These are phyloP conservation scores for Tuber borchii DNA, from an alignment of 495 filamentous ascomycete genomes.

Conservation along the genomic window DNA sequence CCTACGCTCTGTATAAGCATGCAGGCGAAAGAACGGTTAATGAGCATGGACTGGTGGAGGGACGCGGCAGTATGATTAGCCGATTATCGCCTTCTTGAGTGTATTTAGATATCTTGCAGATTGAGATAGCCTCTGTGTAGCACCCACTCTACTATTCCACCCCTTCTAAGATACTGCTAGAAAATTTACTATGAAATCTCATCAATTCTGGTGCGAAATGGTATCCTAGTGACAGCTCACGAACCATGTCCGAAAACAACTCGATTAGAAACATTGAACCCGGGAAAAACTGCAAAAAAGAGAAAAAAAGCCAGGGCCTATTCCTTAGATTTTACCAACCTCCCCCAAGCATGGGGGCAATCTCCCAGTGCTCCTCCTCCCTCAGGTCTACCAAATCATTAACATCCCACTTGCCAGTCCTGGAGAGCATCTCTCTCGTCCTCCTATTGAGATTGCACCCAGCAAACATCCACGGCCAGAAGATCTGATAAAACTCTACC, in stretches of 20 bases:
- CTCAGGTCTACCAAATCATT: conserved; percentile 15
- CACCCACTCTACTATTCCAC: not conserved
- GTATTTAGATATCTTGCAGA: not conserved
- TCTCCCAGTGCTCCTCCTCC: conserved; percentile 20
- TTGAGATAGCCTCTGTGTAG: not conserved
- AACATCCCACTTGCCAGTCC: conserved; percentile 16
- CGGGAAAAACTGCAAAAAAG: not conserved
- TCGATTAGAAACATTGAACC: not conserved
- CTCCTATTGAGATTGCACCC: conserved; percentile 30
- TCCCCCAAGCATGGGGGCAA: conserved; percentile 18
- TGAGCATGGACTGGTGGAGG: conserved; percentile 39
- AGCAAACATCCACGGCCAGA: conserved; percentile 27
- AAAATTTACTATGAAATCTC: not conserved
- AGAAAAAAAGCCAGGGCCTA: not conserved
- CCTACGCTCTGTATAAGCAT: conserved; percentile 60
- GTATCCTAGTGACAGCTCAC: not conserved
- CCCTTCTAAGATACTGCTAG: not conserved
- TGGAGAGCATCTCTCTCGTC: conserved; percentile 26
- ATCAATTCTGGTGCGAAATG: not conserved
- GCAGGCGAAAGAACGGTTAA: conserved; percentile 47
- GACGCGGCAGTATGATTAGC: conserved; percentile 6
- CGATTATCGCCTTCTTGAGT: conserved; percentile 6
- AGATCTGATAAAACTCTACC: conserved; percentile 26
- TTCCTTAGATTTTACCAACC: conserved; percentile 28
- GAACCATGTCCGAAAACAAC: not conserved